Base-by-base conservation (phyloP, 805 yeast species). In the Komagataella phaffii region DNA sequence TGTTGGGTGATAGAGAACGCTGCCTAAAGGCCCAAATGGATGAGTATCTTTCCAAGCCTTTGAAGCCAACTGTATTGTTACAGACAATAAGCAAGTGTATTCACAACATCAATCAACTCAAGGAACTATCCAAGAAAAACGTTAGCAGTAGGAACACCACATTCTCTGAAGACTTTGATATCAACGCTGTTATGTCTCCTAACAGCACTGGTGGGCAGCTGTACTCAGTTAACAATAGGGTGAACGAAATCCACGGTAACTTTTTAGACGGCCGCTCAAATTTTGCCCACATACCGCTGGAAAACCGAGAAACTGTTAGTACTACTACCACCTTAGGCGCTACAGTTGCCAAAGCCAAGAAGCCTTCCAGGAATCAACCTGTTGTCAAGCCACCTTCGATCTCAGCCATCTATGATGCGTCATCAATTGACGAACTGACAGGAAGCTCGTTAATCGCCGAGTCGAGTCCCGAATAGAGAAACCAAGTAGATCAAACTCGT, bases 21-120 rank as follows among this genome's bases (percentile, higher is more conserved):
- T 87, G 95, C 54, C 71, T 88, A 65, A 85, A 85, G 55, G 89
- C 89, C 45, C 95, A 89, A 56, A 88, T 88, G 96, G 96, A 88
- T 65, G 96, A 88, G 63, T 88, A 88, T 62, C 77, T 88, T 49
- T 84, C 93, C 8, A 88, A 88, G 64, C 96, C 96, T 1, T 72
- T 88, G 65, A 88, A 88, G 61, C 95, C 95, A 1, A 81, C 85
- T 55, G 69, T 88, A 53, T 71, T 88, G 62, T 80, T 87, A 62
- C 96, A 88, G 66, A 88, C 96, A 4, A 87, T 88, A 53, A 81
- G 83, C 56, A 87, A 86, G 64, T 86, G 93, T 59, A 85, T 87
- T 47, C 90, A 84, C 60, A 81, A 80, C 58, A 74, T 80, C 61
- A 76, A 74, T 56, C 84, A 79, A 59, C 63, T 81, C 59, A 80